phyloP scores from a whole-genome alignment of 2,329 filamentous ascomycete species.

The Trichoderma sp. region DNA sequence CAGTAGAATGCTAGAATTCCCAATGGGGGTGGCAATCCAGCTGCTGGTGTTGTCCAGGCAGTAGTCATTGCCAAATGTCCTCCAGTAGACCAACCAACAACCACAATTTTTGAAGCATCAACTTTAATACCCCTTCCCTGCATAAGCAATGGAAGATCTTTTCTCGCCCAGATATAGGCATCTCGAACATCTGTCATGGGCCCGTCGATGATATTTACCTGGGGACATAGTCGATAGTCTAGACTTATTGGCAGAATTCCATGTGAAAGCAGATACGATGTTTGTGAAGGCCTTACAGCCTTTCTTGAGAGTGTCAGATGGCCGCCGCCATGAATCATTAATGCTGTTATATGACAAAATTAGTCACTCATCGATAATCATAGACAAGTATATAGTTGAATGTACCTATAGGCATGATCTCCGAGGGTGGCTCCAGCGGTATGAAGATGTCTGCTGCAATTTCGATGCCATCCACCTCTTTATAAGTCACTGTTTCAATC shows the following conservation, averaged over 20 bases:
- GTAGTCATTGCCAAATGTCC: conserved; percentile 48
- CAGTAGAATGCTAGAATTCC: conserved; percentile 29
- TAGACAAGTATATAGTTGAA: background rate
- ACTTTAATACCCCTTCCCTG: conserved; percentile 7
- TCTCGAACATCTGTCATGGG: conserved; percentile 49
- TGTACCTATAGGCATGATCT: conserved; percentile 15
- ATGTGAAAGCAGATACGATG: conserved; percentile 38
- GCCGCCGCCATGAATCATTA: conserved; percentile 51
- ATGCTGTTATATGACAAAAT: conserved; percentile 31
- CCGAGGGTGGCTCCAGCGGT: conserved; percentile 13
- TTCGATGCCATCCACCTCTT: conserved; percentile 26
- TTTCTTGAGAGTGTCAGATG: conserved; percentile 44
- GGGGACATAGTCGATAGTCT: conserved; percentile 55
- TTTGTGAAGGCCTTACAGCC: conserved; percentile 43
- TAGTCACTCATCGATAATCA: background rate
- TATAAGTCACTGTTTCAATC: conserved; percentile 27
- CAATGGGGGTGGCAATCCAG: conserved; percentile 22
- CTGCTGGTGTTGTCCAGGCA: conserved; percentile 26
- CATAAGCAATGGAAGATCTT: conserved; percentile 26
- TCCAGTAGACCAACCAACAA: conserved; percentile 52
- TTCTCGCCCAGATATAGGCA: conserved; percentile 45
- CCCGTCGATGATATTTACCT: conserved; percentile 47
- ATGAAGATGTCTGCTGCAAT: conserved; percentile 28
- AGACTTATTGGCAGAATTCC: conserved; percentile 51
- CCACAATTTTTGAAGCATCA: conserved; percentile 40